Evolutionary conservation across 2,329 filamentous ascomycete species (phyloP).

Genomic region (Aspergillus cejpii): DNA sequence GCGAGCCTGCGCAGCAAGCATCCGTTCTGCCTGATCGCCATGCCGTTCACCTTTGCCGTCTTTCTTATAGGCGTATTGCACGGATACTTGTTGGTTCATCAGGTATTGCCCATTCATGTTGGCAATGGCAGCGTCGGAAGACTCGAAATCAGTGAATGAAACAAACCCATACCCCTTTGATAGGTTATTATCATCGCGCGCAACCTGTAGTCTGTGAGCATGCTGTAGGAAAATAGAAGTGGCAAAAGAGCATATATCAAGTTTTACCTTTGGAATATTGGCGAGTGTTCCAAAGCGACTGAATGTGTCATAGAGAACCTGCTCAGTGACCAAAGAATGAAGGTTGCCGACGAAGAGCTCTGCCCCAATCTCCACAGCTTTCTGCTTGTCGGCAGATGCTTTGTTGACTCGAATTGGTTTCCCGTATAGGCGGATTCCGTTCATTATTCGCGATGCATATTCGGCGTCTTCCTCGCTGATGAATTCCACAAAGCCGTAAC

Average conservation of each 20-base stretch:
- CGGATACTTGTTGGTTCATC: conserved; percentile 91
- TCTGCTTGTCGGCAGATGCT: conserved; percentile 85
- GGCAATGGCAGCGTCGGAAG: conserved; percentile 80
- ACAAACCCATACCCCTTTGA: conserved; percentile 97
- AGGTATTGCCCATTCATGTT: conserved; percentile 96
- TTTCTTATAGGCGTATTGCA: conserved; percentile 99
- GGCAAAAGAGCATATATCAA: background rate
- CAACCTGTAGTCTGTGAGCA: conserved; percentile 46
- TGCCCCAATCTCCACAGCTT: conserved; percentile 84
- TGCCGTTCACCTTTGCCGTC: conserved; percentile 96
- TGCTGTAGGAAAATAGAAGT: conserved; percentile 4
- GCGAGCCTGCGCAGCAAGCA: conserved; percentile 84
- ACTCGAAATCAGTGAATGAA: conserved; percentile 86
- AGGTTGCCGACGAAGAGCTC: conserved; percentile 96
- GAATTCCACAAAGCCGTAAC: conserved; percentile 98
- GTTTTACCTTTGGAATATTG: conserved; percentile 69
- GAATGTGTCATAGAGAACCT: conserved; percentile 92
- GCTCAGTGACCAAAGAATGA: conserved; percentile 90
- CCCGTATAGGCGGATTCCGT: conserved; percentile 84
- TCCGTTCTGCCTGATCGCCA: conserved; percentile 86
- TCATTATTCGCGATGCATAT: conserved; percentile 94
- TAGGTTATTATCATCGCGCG: conserved; percentile 77
- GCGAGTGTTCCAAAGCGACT: conserved; percentile 82
- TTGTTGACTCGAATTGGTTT: conserved; percentile 98
- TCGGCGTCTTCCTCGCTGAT: conserved; percentile 92